A percentile compares a stretch with the other conserved stretches of the same genome.
Conservation (phyloP, 306 rosid species). For the Corylus americana region DNA sequence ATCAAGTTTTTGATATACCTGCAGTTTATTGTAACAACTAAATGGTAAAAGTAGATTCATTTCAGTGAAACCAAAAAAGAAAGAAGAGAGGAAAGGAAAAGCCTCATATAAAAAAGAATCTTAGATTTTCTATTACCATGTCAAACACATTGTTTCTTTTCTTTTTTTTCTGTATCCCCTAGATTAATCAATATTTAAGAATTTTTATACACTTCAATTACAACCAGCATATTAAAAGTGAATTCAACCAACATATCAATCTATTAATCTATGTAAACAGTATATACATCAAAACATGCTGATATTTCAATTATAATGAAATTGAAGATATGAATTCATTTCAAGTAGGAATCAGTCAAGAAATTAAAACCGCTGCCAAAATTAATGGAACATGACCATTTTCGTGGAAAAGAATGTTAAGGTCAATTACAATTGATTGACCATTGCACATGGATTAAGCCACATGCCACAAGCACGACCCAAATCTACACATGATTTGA, state of each 20-base stretch:
- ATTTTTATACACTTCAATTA: background rate
- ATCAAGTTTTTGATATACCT: constrained; percentile 82
- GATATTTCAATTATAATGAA: background rate
- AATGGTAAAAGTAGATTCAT: constrained; percentile 14
- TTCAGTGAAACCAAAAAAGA: background rate
- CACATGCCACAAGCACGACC: background rate
- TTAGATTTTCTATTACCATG: background rate
- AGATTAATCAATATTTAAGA: background rate
- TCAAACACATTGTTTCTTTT: background rate
- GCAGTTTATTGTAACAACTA: constrained; percentile 29
- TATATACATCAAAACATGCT: background rate
- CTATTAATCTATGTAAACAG: background rate
- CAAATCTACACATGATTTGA: background rate
- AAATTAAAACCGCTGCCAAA: background rate
- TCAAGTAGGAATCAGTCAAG: background rate
- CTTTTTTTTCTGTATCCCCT: background rate
- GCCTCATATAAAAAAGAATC: background rate
- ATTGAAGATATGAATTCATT: background rate
- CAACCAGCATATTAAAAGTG: background rate
- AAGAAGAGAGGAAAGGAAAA: background rate
- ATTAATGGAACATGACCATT: background rate
- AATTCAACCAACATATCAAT: background rate
- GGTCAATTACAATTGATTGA: background rate
- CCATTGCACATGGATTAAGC: too few relatives aligned
- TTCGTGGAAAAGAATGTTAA: background rate